These are phyloP conservation scores for Podaxis pistillaris DNA, from an alignment of 768 basidiomycete genomes.

Conservation along the genomic window DNA sequence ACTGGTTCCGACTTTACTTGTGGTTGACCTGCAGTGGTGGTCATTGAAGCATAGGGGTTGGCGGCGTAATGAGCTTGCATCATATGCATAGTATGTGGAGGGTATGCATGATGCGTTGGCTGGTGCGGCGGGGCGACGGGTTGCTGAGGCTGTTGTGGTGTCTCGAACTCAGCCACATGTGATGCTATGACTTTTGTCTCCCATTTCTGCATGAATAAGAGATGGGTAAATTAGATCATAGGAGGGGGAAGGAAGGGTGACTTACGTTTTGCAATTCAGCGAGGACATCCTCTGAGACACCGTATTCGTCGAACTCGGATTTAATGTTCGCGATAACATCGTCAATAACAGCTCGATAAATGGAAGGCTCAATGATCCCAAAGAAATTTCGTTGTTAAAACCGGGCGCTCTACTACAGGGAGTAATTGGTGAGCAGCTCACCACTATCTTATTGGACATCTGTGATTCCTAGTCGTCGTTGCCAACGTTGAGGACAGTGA, in stretches of 20 bases:
- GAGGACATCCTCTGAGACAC: conserved; percentile 88
- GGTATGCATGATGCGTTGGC: conserved; percentile 50
- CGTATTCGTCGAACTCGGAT: conserved; percentile 95
- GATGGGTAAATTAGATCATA: conserved; percentile 15
- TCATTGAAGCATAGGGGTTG: conserved; percentile 49
- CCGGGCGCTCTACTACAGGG: conserved; percentile 53
- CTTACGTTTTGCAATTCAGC: conserved; percentile 86
- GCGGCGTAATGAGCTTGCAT: conserved; percentile 52
- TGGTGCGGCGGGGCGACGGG: conserved; percentile 41
- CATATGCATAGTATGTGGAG: conserved; percentile 63
- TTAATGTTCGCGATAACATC: conserved; percentile 88
- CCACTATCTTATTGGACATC: conserved; percentile 99
- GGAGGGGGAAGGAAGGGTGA: conserved; percentile 23
- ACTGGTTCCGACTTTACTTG: conserved; percentile 74
- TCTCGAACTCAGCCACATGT: conserved; percentile 91
- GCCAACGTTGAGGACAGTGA: conserved; percentile 30
- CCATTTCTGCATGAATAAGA: conserved; percentile 74
- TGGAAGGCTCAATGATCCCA: conserved; percentile 69
- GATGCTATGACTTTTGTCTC: conserved; percentile 92
- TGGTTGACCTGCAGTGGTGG: conserved; percentile 35
- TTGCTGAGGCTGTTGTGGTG: conserved; percentile 35
- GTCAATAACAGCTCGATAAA: conserved; percentile 95
- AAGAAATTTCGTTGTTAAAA: conserved; percentile 45
- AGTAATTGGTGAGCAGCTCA: conserved; percentile 75
- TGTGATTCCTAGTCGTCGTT: conserved; percentile 28